These are phyloP conservation scores for Lyophyllum shimeji DNA, from an alignment of 768 basidiomycete species.

Conservation along the genomic window DNA sequence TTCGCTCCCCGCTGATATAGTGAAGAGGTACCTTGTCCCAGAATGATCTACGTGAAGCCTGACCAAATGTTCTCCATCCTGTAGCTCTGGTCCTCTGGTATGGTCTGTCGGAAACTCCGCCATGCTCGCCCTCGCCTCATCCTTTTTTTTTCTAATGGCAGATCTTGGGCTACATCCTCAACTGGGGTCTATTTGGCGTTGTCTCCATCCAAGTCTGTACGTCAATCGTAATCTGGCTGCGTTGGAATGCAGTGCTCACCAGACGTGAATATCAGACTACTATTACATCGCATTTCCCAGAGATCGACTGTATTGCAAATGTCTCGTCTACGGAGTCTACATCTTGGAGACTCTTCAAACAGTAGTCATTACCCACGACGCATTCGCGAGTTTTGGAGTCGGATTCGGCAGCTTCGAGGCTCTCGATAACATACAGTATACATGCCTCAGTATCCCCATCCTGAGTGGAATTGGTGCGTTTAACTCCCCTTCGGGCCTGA, in stretches of 20 bases:
- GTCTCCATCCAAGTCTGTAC: constrained; percentile 30
- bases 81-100: constrained; percentile 22
- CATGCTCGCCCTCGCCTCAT: neutral
- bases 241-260: too few relatives aligned
- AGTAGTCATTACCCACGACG: constrained; percentile 23
- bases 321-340: constrained; percentile 26
- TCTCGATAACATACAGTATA: constrained; percentile 22
- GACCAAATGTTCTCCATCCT: neutral
- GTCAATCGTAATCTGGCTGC: too few relatives aligned
- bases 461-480: constrained; percentile 28
- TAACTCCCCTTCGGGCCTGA: neutral
- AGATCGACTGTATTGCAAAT: constrained; percentile 22
- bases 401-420: constrained; percentile 27
- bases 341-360: constrained; percentile 29
- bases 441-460: constrained; percentile 28
- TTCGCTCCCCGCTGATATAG: constrained; percentile 13
- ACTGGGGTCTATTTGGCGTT: constrained; percentile 28
- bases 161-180: constrained; percentile 29
- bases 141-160: constrained; percentile 9
- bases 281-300: constrained; percentile 32
- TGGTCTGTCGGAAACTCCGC: neutral
- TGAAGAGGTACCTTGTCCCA: constrained; percentile 10
- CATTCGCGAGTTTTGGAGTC: constrained; percentile 25
- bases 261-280: constrained; percentile 19
- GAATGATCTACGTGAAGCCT: neutral